Evolutionary conservation across 108 stramenopile genomes (phyloP), one percentile per base, ranked within the genome.

Genomic region (Stephanodiscus triporus): DNA sequence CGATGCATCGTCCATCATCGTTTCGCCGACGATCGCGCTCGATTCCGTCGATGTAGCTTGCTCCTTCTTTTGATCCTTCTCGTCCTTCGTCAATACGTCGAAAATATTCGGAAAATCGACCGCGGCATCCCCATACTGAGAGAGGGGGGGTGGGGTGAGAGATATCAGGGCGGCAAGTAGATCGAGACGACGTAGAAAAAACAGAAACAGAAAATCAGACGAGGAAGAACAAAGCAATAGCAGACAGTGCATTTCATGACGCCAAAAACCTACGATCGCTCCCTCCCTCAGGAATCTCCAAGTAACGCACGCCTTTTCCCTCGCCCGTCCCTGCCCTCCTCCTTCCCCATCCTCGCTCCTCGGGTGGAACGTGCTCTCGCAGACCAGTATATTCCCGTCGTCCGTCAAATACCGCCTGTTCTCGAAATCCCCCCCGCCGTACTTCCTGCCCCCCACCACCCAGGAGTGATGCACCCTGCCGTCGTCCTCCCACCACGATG

Each of bases 401-500:
- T 83, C 75, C 14, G 70, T 77, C 42, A 90, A 45, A 67, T 86
- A 93, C 16, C 92, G 76, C 68, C 62, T 76, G 69, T 88, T 91
- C 71, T 89, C 88, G 85, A 93, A 93, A 50, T 84, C 80, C 16
- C 92, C 92, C 16, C 81, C 81, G 30, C 88, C 87, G 54, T 93
- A 91, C 75, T 89, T 91, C 26, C 77, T 77, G 4, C 87, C 88
- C 40, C 92, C 92, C 22, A 86, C 81, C 53, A 93, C 72, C 87
- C 87, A 90, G 14, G 90, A 91, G 26, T 79, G 68, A 70, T 93
- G 92, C 11, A 90, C 82, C 6, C 64, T 78, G 5, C 92, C 92
- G 11, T 81, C 51, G 29, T 85, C 60, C 73, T 91, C 92, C 92
- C 92, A 93, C 92, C 92, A 93, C 0, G 87, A 75, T 58, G 90